Evolutionary conservation across 176 grass and related monocot genomes (phyloP), one percentile per base, ranked within the genome.

Genomic region (Ampelocalamus luodianensis): DNA sequence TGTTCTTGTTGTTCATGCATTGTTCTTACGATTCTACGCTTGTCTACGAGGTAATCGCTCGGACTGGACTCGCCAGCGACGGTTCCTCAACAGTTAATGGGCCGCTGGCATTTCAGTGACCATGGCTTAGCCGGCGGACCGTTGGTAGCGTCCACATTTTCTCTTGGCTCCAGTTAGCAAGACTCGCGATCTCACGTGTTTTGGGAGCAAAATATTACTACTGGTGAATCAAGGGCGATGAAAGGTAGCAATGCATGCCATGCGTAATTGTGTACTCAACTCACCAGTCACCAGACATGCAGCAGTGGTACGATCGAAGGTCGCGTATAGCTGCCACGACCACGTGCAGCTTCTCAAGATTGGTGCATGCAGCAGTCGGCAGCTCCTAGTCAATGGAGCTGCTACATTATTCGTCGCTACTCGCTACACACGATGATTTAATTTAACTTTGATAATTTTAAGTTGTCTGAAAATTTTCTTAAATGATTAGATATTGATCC

Each of bases 341-440:
- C 86, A 88, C 65, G 86, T 88, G 86, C 73, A 54, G 29, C 73
- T 10, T 63, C 80, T 88, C 72, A 78, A 64, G 73, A 88, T 83
- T 78, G 69, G 86, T 5, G 80, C 68, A 10, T 2, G 80, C 68
- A 14, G 80, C 68, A 18, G 63, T 82, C 62, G 63, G 64, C 79
- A 70, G 15, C 65, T 83, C 53, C 32, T 44, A 60, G 86, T 78
- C 86, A 88, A 88, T 63, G 63, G n/a, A 53, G 20, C 72, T 24
- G 65, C 49, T 51, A 17, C 60, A 65, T 34, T 34, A 37, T 36
- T 40, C 68, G 62, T 37, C 53, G 36, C 59, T 32, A 51, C 32
- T 34, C 32, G 32, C 32, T 34, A 34, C 32, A 34, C 75, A 44
- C 55, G 20, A 62, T 5, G 61, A 69, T 68, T 59, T 76, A 43